phyloP scores from a whole-genome alignment of 768 basidiomycete genomes.

The Phanerodontia chrysosporium region DNA sequence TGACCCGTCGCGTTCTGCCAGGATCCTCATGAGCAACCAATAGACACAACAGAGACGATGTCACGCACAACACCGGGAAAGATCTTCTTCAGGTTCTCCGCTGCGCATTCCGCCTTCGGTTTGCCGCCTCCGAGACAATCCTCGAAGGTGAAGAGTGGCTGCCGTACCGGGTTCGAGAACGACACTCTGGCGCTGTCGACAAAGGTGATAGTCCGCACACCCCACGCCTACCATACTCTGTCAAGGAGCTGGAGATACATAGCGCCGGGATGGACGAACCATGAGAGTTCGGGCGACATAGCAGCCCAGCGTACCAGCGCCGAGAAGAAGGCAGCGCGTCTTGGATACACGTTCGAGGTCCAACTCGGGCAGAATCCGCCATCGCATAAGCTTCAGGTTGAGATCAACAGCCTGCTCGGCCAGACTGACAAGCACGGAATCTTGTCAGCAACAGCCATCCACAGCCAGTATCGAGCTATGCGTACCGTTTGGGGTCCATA shows the following conservation, averaged over 20 bases:
- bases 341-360: slow-evolving; percentile 82
- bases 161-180: slow-evolving; percentile 96
- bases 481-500: slow-evolving; percentile 88
- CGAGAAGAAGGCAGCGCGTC: slow-evolving; percentile 81
- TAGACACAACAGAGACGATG: background rate
- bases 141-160: slow-evolving; percentile 93
- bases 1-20: slow-evolving; percentile 76
- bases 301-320: slow-evolving; percentile 95
- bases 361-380: slow-evolving; percentile 88
- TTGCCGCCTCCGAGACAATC: slow-evolving; percentile 92
- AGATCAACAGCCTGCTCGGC: slow-evolving; percentile 97
- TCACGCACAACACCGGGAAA: slow-evolving; percentile 85
- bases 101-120: slow-evolving; percentile 90
- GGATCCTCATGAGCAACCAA: background rate
- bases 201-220: slow-evolving; percentile 88
- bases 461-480: slow-evolving; percentile 8
- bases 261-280: slow-evolving; percentile 50
- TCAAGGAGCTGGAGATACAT: background rate
- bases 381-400: slow-evolving; percentile 96
- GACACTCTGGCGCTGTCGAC: slow-evolving; percentile 90
- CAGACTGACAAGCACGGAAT: slow-evolving; percentile 43
- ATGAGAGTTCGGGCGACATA: slow-evolving; percentile 91
- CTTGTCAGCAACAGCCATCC: background rate
- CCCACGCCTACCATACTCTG: slow-evolving; percentile 71
- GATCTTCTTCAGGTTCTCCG: slow-evolving; percentile 78